Percentiles rank a stretch among this genome's conserved stretches.
These are phyloP conservation scores for Blastocystis sp. DNA, from an alignment of 352 stramenopile genomes.

Conservation along the genomic window DNA sequence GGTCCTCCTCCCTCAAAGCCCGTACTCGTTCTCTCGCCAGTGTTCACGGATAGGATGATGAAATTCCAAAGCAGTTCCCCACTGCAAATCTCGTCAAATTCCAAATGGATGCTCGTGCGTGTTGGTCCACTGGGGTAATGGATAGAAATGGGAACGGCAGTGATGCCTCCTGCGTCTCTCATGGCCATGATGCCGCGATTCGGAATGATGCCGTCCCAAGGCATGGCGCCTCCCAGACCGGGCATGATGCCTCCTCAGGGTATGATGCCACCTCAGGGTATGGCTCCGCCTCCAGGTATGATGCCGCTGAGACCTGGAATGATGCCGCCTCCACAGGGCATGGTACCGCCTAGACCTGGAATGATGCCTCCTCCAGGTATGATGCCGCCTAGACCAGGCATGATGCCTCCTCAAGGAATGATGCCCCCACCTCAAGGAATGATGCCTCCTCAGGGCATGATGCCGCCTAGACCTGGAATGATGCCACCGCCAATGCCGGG, in stretches of 20 bases:
- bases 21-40: not conserved
- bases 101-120: slow-evolving; percentile 29
- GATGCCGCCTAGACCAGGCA: slow-evolving; percentile 14
- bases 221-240: slow-evolving; percentile 14
- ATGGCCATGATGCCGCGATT: slow-evolving; percentile 7
- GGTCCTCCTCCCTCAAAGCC: slow-evolving; percentile 45
- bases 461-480: slow-evolving; percentile 10
- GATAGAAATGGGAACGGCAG: slow-evolving; percentile 45
- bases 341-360: slow-evolving; percentile 9
- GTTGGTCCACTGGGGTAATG: not conserved
- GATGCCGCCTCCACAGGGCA: slow-evolving; percentile 14
- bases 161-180: not conserved
- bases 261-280: not conserved
- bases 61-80: slow-evolving; percentile 69
- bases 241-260: slow-evolving; percentile 55
- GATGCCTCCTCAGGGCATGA: slow-evolving; percentile 25
- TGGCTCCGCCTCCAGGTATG: slow-evolving; percentile 1
- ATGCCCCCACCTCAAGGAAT: slow-evolving; percentile 21
- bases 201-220: slow-evolving; percentile 29
- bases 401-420: not conserved
- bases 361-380: not conserved
- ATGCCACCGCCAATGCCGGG: not conserved
- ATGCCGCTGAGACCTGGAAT: not conserved
- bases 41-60: slow-evolving; percentile 25
- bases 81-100: slow-evolving; percentile 39